Evolutionary conservation across 805 yeast genomes (phyloP).

Genomic region (Debaryomyces maramus): DNA sequence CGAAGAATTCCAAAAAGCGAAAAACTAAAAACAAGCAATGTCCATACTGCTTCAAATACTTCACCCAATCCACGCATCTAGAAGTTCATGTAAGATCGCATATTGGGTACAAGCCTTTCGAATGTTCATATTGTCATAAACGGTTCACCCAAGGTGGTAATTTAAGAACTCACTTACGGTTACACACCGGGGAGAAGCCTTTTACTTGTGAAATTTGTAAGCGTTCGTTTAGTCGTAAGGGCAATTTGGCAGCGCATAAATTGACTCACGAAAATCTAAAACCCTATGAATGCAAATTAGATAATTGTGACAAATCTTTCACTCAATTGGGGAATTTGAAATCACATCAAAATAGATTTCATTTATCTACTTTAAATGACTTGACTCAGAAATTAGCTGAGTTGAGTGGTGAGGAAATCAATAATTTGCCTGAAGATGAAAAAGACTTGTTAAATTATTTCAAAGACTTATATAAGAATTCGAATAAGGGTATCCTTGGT

Average conservation of each 20-base stretch:
- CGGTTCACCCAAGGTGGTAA: slow-evolving; percentile 90
- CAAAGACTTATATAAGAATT: slow-evolving; percentile 78
- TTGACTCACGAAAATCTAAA: slow-evolving; percentile 77
- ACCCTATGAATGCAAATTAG: slow-evolving; percentile 79
- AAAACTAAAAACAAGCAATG: slow-evolving; percentile 63
- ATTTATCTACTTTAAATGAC: slow-evolving; percentile 63
- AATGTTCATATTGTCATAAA: slow-evolving; percentile 76
- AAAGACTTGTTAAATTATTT: slow-evolving; percentile 73
- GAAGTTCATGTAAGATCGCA: slow-evolving; percentile 89
- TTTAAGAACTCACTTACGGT: slow-evolving; percentile 76
- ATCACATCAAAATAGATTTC: slow-evolving; percentile 91
- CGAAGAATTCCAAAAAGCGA: slow-evolving; percentile 12
- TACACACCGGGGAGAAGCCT: slow-evolving; percentile 93
- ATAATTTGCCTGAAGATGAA: slow-evolving; percentile 60
- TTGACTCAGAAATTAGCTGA: slow-evolving; percentile 70
- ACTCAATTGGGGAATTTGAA: slow-evolving; percentile 92
- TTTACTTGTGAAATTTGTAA: slow-evolving; percentile 76
- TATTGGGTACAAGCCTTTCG: slow-evolving; percentile 82
- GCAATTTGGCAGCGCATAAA: slow-evolving; percentile 85
- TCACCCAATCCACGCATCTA: slow-evolving; percentile 87
- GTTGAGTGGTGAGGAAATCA: slow-evolving; percentile 46
- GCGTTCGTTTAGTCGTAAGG: slow-evolving; percentile 81
- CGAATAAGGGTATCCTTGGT: slow-evolving; percentile 89
- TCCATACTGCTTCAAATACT: slow-evolving; percentile 73
- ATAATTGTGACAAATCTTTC: slow-evolving; percentile 78